Base-by-base conservation (phyloP, 73 alveolate genomes). In the Tetrahymena borealis region DNA sequence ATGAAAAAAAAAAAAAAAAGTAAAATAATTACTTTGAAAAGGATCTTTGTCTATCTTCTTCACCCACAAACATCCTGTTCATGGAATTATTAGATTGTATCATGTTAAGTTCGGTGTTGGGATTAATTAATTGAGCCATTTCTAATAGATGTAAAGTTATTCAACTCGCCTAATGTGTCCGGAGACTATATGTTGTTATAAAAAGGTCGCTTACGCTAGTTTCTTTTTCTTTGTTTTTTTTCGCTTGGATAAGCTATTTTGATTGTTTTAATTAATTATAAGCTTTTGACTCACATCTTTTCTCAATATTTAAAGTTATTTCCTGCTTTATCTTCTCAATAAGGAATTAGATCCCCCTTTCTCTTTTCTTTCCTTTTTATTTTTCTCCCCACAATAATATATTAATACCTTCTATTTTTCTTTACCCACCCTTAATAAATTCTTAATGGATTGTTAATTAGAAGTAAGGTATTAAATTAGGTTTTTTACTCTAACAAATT, bases 141-240 rank as follows among this genome's bases (percentile, higher is more conserved):
- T 60, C 28, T 60, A 20, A 60, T 60, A 60, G 38, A 60, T 12
- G 85, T 24, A 60, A 60, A 60, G 28, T 60, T 60, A 60, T 60
- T 60, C 85, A 60, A 60, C 85, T 60, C 85, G 85, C 85, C 85
- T 60, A n/a, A 60, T 60, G 85, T 60, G 85, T 60, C 85, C 85
- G 85, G 37, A 60, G 85, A 60, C 85, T 60, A 60, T 20, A 24
- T 24, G n/a, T 32, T 60, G 85, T 60, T 60, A 35, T 60, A 60
- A 60, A 60, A 60, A 60, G 85, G 85, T 60, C n/a, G 85, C 85
- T 60, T 60, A 24, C 85, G 85, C 85, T 60, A 24, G 28, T 60
- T 60, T 60, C 28, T 60, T 60, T 60, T 60, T 24, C 85, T 60
- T 60, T 24, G 85, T 18, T 60, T 60, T 18, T 32, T 20, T 60